phyloP scores from a whole-genome alignment of 2,329 filamentous ascomycete species.

The Trichophyton benhamiae region DNA sequence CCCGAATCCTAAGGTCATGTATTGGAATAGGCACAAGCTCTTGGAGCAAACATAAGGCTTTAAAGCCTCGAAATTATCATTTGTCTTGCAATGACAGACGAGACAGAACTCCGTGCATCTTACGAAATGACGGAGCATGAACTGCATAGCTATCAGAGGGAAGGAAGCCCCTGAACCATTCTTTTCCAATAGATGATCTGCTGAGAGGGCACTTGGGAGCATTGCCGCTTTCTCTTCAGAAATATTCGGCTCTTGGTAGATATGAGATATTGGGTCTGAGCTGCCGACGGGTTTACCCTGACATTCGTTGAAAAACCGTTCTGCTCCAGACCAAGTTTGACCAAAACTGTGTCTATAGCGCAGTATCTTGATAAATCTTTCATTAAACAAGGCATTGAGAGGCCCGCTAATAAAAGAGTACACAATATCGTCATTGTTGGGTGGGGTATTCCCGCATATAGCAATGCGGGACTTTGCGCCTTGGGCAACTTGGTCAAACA shows the following conservation, averaged over 20 bases:
- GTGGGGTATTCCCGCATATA: background rate
- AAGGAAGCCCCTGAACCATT: conserved; percentile 34
- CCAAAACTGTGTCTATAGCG: conserved; percentile 43
- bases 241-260: conserved; percentile 17
- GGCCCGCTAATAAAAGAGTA: conserved; percentile 59
- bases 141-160: conserved; percentile 56
- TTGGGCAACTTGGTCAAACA: conserved; percentile 31
- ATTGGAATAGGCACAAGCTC: conserved; percentile 72
- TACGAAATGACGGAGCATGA: conserved; percentile 61
- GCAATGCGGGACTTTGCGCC: background rate
- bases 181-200: conserved; percentile 38
- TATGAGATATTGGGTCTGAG: conserved; percentile 8
- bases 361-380: conserved; percentile 51
- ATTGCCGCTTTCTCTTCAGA: conserved; percentile 16
- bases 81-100: conserved; percentile 61
- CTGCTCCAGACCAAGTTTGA: conserved; percentile 57
- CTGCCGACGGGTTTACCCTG: conserved; percentile 25
- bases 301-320: conserved; percentile 42
- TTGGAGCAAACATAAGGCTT: conserved; percentile 60
- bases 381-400: conserved; percentile 55
- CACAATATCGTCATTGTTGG: conserved; percentile 30
- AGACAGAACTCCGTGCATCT: conserved; percentile 79
- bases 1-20: conserved; percentile 74
- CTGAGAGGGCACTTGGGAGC: conserved; percentile 36
- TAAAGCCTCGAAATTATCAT: conserved; percentile 45